Evolutionary conservation across 2,329 filamentous ascomycete species (phyloP).

Genomic region (Cladosporium sp.): DNA sequence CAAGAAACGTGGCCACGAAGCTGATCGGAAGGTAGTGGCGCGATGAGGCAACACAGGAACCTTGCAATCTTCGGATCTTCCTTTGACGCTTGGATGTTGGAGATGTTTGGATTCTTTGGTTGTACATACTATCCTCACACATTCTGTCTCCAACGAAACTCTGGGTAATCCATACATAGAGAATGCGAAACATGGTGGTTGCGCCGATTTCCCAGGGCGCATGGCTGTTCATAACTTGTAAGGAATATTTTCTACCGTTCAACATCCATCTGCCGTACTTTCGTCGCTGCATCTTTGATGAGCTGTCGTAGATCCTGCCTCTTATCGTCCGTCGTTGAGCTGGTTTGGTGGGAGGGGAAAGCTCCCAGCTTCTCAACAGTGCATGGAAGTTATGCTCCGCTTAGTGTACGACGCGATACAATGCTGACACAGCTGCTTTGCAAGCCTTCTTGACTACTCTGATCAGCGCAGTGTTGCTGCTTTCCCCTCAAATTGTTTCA

Average conservation of each 20-base stretch:
- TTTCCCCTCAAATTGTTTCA: neutral
- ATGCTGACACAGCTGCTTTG: conserved; percentile 6
- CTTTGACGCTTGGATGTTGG: neutral
- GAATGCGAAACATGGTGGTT: neutral
- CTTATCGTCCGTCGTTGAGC: neutral
- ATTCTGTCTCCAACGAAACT: neutral
- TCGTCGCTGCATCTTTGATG: neutral
- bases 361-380: neutral
- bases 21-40: neutral
- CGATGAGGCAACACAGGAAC: neutral
- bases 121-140: neutral
- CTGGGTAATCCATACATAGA: neutral
- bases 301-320: too few species aligned
- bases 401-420: neutral
- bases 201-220: neutral
- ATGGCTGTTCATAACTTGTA: conserved; percentile 2
- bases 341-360: too few species aligned
- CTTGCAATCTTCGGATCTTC: neutral
- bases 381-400: too few species aligned
- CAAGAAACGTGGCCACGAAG: too few species aligned
- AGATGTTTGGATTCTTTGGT: neutral
- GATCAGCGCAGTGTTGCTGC: neutral
- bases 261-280: neutral
- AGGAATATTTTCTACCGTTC: neutral
- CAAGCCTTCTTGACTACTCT: neutral